Evolutionary conservation across 805 yeast species (phyloP), one percentile per base, ranked within the genome.

Genomic region (Cephaloascus fragrans): DNA sequence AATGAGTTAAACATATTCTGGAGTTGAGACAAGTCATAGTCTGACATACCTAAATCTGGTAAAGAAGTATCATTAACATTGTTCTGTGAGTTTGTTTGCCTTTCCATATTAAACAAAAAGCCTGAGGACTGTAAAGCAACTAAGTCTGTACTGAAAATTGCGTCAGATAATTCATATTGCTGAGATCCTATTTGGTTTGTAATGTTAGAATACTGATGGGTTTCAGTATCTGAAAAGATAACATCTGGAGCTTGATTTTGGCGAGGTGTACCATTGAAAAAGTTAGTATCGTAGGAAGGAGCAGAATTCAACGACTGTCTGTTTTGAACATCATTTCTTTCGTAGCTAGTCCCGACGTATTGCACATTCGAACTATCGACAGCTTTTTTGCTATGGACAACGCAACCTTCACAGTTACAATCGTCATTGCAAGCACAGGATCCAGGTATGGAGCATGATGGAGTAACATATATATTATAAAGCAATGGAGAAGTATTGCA

Each of bases 391-490:
- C 56, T 44, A 40, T 61, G 66, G 4, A 49, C 62, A 14, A 47
- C 39, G 41, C 66, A 61, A 4, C 41, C 52, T 14, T 47, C 51
- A 44, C 66, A 61, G 4, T 43, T 36, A 46, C 66, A 61, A 12
- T 44, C 38, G 16, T 44, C 55, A 3, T 50, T 57, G 44, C 65
- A 61, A 6, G 48, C 36, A 43, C 65, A 61, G 1, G 61, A 47
- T 1, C 64, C 64, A 0, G 62, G 60, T 18, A 58, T 56, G 4
- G 58, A 47, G 39, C 63, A 59, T 0, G 60, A 40, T 28, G 59
- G 55, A 1, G 62, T 56, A 17, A 23, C 28, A 23, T 23, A 23
- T 23, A 23, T 23, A 23, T 23, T 23, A 12, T 23, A 23, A 8
- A 23, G 12, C 12, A 23, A 23, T 12, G 28, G 28, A 8, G 28